phyloP scores from a whole-genome alignment of 2,329 filamentous ascomycete species.

The Paecilomyces variotii region DNA sequence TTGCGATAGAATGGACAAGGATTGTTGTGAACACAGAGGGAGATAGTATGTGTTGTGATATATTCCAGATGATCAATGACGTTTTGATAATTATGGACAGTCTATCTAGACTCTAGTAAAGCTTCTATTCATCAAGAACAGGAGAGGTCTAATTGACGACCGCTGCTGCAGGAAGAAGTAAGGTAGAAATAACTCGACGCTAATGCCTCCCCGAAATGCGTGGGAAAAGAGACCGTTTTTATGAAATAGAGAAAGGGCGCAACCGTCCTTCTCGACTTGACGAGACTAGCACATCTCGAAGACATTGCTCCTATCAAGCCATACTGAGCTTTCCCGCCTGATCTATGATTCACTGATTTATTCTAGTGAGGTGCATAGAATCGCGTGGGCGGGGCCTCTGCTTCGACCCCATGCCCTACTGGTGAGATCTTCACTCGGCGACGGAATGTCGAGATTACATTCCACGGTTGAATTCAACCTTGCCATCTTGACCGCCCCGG shows the following conservation, averaged over 20 bases:
- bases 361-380: no score
- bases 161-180: neutral
- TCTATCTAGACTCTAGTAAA: neutral
- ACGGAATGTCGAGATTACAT: conserved; percentile 49
- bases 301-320: no score
- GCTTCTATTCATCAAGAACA: neutral
- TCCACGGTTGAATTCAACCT: conserved; percentile 95
- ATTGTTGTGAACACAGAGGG: neutral
- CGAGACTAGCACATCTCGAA: no score
- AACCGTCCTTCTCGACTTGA: no score
- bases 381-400: no score
- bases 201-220: neutral
- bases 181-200: neutral
- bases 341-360: no score
- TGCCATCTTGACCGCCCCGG: conserved; percentile 65
- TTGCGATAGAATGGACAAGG: neutral
- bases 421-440: neutral
- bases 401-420: no score
- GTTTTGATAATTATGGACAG: neutral
- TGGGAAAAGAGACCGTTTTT: neutral
- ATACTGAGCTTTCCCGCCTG: no score
- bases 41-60: no score
- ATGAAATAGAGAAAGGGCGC: no score
- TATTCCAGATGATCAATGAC: no score
- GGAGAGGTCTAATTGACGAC: neutral